Base-by-base conservation (phyloP, 257 asterid species). In the Oldenlandia corymbosa region DNA sequence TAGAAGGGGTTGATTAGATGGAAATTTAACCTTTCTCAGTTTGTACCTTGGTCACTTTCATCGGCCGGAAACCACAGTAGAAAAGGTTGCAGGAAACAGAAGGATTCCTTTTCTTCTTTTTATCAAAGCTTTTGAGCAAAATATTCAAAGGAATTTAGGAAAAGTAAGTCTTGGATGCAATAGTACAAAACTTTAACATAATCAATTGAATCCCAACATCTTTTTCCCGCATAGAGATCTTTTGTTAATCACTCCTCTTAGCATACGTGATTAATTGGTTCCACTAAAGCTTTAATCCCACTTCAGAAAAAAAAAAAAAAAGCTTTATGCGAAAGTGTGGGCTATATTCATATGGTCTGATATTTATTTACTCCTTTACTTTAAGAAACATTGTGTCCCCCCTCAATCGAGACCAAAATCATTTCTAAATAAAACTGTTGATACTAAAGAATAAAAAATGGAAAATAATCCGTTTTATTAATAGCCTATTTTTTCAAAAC, bases 311-410 rank as follows among this genome's bases (percentile, higher is more conserved):
- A n/a, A n/a, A n/a, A n/a, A n/a, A n/a, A n/a, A n/a, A 65, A 68
- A 24, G 71, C 60, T 31, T 54, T 66, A 49, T 32, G 67, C 59
- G 66, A 71, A 59, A 65, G 69, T 74, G 70, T 70, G 68, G 76
- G 76, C 41, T 76, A 70, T 58, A 58, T 30, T n/a, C n/a, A n/a
- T n/a, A n/a, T n/a, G n/a, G n/a, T 64, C 68, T 66, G 65, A 64
- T 77, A 75, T 78, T 65, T 77, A 75, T 78, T 65, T 65, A 62
- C 67, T 70, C n/a, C 69, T 60, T 47, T 60, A 58, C 91, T 79
- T 88, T 85, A 70, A 32, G 58, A 54, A 72, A 81, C 89, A 88
- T 59, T 47, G 31, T 83, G 94, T 79, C 80, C 86, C 88, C 86
- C 73, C 66, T 51, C 54, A 76, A 57, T 80, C 53, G 70, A 79